Evolutionary conservation across 768 basidiomycete genomes (phyloP), one percentile per base, ranked within the genome.

Genomic region (Nidularia pulvinata): DNA sequence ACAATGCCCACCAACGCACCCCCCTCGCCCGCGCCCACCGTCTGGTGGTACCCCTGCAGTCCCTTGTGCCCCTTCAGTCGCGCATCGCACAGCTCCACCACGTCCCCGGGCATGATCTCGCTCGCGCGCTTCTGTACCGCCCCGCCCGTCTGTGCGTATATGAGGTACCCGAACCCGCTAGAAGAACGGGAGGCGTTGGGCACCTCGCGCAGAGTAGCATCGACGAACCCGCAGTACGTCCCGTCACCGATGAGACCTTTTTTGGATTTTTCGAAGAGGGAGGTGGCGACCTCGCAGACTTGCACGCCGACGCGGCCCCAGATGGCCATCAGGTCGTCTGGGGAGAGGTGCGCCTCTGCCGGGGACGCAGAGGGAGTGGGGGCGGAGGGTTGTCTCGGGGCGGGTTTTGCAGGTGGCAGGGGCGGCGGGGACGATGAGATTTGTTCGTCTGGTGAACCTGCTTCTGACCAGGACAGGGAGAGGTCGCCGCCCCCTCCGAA

Each of bases 61-160:
- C 88, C 91, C 66, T 93, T 96, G 61, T 95, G 93, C 11, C 95
- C 79, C 64, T 83, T 83, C 50, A 82, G 66, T 64, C 78, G 86
- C 45, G 90, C 91, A 53, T 93, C 91, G 49, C 78, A 73, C 54
- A 95, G 68, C 55, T 83, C 80, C 46, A 94, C 76, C 7, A 97
- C 71, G 67, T 97, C 95, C 2, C 95, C 95, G 0, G 93, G 89
- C 80, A 89, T 75, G 55, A 93, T 90, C 19, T 95, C 93, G 60
- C 86, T 88, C 33, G 78, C 73, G 48, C 91, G 79, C 56, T 84
- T 84, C 68, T 86, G 83, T 55, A 96, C 90, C 10, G 83, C 70
- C 0, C 63, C 60, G 0, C 80, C 89, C 33, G 75, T 81, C 71
- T 95, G 93, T 55, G 78, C 74, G 62, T 92, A 95, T 33, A 95